Evolutionary conservation across 2,329 filamentous ascomycete species (phyloP).

Genomic region (Fusarium sp.): DNA sequence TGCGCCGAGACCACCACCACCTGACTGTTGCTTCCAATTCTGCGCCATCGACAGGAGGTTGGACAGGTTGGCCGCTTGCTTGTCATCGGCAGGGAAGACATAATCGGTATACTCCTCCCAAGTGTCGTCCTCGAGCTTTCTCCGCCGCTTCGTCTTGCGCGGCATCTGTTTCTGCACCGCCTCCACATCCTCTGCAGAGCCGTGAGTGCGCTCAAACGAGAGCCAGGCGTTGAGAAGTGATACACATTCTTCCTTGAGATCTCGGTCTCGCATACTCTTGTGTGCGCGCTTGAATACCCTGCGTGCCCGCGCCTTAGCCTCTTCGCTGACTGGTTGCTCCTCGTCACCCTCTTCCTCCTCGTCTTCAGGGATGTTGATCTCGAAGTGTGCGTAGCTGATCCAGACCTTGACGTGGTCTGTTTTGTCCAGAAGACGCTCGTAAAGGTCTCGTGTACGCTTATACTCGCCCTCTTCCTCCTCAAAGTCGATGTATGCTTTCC

Average conservation of each 20-base stretch:
- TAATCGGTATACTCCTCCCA: constrained; percentile 98
- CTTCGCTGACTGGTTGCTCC: constrained; percentile 81
- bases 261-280: constrained; percentile 88
- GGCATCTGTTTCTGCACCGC: constrained; percentile 95
- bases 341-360: constrained; percentile 72
- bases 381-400: constrained; percentile 99
- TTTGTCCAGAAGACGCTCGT: constrained; percentile 92
- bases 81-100: constrained; percentile 95
- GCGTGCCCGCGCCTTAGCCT: constrained; percentile 86
- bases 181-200: constrained; percentile 80
- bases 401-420: constrained; percentile 99
- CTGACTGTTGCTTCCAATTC: constrained; percentile 85
- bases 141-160: constrained; percentile 89
- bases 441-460: constrained; percentile 83
- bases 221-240: constrained; percentile 93
- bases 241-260: constrained; percentile 94
- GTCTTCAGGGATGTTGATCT: constrained; percentile 91
- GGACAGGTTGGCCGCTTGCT: constrained; percentile 85
- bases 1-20: constrained; percentile 53
- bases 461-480: constrained; percentile 97
- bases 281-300: constrained; percentile 89
- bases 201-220: constrained; percentile 90
- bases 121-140: constrained; percentile 90
- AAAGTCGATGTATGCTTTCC: constrained; percentile 99
- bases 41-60: constrained; percentile 89